These are phyloP conservation scores for Cercospora sp. DNA, from an alignment of 2,329 filamentous ascomycete species.

Conservation along the genomic window DNA sequence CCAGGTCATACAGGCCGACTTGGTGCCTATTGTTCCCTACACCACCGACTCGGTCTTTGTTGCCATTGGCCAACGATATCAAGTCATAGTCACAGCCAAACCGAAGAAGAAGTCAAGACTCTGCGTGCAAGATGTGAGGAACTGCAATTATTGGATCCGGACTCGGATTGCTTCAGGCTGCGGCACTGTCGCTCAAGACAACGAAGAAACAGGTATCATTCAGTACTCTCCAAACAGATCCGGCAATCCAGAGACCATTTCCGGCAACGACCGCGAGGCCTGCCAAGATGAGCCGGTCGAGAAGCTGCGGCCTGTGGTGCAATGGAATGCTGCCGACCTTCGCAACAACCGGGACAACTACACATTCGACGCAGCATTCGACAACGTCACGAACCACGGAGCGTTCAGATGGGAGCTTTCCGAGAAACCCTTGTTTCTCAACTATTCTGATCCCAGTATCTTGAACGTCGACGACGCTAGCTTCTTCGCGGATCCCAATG, in stretches of 20 bases:
- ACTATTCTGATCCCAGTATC: constrained; percentile 32
- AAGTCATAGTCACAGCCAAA: constrained; percentile 37
- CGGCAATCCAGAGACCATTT: constrained; percentile 21
- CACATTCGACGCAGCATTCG: constrained; percentile 31
- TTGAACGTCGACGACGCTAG: constrained; percentile 30
- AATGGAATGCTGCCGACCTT: constrained; percentile 29
- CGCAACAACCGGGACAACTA: constrained; percentile 23
- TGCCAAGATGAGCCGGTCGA: constrained; percentile 35
- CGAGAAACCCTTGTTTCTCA: constrained; percentile 33
- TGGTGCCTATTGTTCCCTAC: constrained; percentile 48
- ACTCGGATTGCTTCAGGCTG: constrained; percentile 30
- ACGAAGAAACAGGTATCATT: constrained; percentile 31
- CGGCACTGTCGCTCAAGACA: constrained; percentile 34
- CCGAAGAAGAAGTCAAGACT: constrained; percentile 10
- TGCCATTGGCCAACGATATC: constrained; percentile 38
- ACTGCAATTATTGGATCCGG: constrained; percentile 35
- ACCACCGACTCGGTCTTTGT: constrained; percentile 39
- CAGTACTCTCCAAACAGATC: constrained; percentile 26
- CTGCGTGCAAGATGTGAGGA: not conserved
- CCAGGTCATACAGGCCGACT: constrained; percentile 47
- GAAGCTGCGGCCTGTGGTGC: constrained; percentile 32
- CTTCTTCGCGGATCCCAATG: constrained; percentile 13
- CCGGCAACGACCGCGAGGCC: constrained; percentile 22
- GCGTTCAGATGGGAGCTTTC: constrained; percentile 33
- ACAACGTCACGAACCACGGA: constrained; percentile 13